These are phyloP conservation scores for Odonthalia washingtoniensis DNA, from an alignment of 31 red algal species.

Conservation along the genomic window DNA sequence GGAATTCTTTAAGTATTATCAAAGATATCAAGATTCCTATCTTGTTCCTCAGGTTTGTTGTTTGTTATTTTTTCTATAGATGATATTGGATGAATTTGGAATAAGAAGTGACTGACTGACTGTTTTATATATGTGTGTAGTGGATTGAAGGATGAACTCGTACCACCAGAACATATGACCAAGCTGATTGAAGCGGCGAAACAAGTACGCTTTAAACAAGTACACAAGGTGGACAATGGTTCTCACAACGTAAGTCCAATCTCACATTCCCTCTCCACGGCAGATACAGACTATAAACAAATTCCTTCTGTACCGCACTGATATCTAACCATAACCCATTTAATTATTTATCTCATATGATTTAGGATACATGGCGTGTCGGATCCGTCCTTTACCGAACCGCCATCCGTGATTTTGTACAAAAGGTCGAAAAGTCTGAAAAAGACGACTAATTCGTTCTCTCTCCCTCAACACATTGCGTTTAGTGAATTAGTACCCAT, in stretches of 20 bases:
- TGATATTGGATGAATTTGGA: too few species aligned
- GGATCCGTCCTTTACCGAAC: conserved; percentile 56
- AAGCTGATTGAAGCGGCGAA: conserved; percentile 47
- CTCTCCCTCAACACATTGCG: too few species aligned
- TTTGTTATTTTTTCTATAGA: neutral
- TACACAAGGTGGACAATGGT: conserved; percentile 71
- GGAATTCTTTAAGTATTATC: conserved; percentile 70
- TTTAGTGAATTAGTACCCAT: too few species aligned
- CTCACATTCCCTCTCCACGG: neutral
- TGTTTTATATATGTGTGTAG: too few species aligned
- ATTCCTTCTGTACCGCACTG: too few species aligned
- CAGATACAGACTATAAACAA: too few species aligned
- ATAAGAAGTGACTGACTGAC: too few species aligned
- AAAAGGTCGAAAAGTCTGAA: conserved; percentile 50
- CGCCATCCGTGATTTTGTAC: conserved; percentile 74
- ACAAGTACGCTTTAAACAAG: conserved; percentile 25
- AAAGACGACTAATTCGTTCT: too few species aligned
- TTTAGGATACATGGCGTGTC: conserved; percentile 83
- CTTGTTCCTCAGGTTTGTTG: conserved; percentile 77
- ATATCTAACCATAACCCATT: too few species aligned
- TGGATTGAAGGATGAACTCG: conserved; percentile 82
- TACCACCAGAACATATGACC: conserved; percentile 84
- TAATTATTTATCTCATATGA: too few species aligned
- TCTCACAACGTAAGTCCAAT: conserved; percentile 78
- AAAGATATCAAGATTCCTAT: conserved; percentile 74